These are phyloP conservation scores for Knufia fluminis DNA, from an alignment of 2,329 filamentous ascomycete genomes.

Conservation along the genomic window DNA sequence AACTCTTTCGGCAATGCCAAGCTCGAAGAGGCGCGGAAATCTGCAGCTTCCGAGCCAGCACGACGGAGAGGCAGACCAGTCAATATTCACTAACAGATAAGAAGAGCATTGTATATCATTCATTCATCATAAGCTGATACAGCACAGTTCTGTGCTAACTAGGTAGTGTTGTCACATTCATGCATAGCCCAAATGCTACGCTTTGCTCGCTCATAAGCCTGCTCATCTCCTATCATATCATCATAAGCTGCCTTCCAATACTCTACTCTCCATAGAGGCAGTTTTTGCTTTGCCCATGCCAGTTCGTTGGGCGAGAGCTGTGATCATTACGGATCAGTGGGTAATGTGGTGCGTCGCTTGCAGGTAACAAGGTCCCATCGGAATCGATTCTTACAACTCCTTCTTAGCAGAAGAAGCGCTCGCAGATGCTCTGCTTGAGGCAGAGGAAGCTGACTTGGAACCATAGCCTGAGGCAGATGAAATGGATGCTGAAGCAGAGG, in stretches of 20 bases:
- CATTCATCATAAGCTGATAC: no score
- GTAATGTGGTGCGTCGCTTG: neutral
- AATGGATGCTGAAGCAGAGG: constrained; percentile 22
- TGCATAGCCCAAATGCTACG: neutral
- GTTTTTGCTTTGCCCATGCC: no score
- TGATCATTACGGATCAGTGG: no score
- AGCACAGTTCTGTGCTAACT: neutral
- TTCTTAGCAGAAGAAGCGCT: constrained; percentile 13
- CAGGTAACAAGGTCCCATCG: neutral
- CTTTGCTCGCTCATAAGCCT: neutral
- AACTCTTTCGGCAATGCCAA: no score
- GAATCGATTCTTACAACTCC: constrained; percentile 13
- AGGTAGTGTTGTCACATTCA: neutral
- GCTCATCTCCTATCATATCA: neutral
- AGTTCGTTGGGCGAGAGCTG: no score
- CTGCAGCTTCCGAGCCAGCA: no score
- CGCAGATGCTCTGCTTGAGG: constrained; percentile 12
- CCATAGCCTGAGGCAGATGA: constrained; percentile 34
- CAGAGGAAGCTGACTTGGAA: constrained; percentile 17
- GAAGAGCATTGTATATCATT: no score
- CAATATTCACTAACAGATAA: no score
- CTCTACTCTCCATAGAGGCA: neutral
- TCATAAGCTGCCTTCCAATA: neutral
- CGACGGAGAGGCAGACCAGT: no score
- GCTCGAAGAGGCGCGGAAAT: no score